These are phyloP conservation scores for Dictyostelium citrinum DNA, from an alignment of 78 protist species.

Conservation along the genomic window DNA sequence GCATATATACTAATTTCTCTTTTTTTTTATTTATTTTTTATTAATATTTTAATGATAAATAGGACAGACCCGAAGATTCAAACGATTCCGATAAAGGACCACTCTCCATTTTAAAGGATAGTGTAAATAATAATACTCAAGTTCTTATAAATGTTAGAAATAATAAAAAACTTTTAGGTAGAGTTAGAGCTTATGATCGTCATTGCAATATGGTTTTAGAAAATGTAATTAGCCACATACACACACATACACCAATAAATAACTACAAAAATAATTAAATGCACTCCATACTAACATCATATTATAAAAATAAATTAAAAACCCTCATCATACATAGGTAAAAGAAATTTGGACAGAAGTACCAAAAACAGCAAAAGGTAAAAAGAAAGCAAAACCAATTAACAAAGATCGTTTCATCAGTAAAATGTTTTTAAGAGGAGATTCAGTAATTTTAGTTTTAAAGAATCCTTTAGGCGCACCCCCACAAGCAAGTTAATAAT, in stretches of 20 bases:
- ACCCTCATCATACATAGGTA: too few species aligned
- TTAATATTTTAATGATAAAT: background rate
- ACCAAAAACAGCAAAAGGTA: slow-evolving; percentile 92
- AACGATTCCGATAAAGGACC: slow-evolving; percentile 98
- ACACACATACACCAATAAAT: too few species aligned
- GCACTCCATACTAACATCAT: too few species aligned
- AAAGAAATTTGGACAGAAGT: slow-evolving; percentile 98
- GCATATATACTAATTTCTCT: background rate
- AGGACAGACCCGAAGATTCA: slow-evolving; percentile 4
- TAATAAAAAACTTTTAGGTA: slow-evolving; percentile 96
- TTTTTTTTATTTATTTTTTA: background rate
- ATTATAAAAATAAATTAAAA: too few species aligned
- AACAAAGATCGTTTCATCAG: slow-evolving; percentile 95
- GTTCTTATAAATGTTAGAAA: slow-evolving; percentile 97
- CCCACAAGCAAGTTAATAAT: slow-evolving; percentile 12
- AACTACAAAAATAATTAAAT: too few species aligned
- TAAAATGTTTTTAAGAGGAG: slow-evolving; percentile 99
- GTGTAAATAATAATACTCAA: slow-evolving; percentile 90
- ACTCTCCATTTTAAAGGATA: slow-evolving; percentile 92
- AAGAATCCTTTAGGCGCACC: slow-evolving; percentile 90
- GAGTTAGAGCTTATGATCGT: slow-evolving; percentile 99
- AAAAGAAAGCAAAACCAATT: slow-evolving; percentile 90
- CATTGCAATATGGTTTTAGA: slow-evolving; percentile 99
- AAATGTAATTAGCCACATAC: slow-evolving; percentile 76
- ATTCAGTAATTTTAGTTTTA: slow-evolving; percentile 96